Conservation (phyloP, 208 protist species). For the Crithidia expoeki region DNA sequence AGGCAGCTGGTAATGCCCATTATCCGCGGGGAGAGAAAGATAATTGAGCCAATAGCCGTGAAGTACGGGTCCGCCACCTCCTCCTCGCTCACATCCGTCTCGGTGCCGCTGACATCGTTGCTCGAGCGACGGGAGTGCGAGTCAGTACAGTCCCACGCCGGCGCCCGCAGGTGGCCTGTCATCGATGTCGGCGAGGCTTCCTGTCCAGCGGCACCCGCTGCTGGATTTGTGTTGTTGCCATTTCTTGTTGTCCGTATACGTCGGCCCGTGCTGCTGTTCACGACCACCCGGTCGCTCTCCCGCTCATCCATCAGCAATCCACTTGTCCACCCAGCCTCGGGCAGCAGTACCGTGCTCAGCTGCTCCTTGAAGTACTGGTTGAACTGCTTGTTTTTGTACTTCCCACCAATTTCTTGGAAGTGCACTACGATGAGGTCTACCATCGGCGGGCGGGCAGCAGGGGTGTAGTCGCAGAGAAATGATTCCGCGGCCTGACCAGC, state of each 20-base stretch:
- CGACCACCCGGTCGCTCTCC: slow-evolving; percentile 12
- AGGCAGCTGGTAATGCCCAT: slow-evolving; percentile 76
- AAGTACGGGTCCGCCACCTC: slow-evolving; percentile 40
- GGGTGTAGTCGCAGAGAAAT: slow-evolving; percentile 25
- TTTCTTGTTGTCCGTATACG: neutral
- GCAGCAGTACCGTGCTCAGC: slow-evolving; percentile 45
- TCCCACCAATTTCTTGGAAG: slow-evolving; percentile 86
- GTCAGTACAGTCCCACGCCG: slow-evolving; percentile 8
- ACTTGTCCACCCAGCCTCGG: slow-evolving; percentile 77
- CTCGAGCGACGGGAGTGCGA: slow-evolving; percentile 7
- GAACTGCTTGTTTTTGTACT: slow-evolving; percentile 55
- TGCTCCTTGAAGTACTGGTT: slow-evolving; percentile 55
- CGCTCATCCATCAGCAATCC: slow-evolving; percentile 76
- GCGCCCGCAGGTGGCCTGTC: slow-evolving; percentile 1
- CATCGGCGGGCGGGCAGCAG: slow-evolving; percentile 42
- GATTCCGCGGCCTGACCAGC: slow-evolving; percentile 12
- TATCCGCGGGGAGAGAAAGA: slow-evolving; percentile 79
- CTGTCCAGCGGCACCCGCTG: neutral
- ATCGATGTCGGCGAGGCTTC: slow-evolving; percentile 2
- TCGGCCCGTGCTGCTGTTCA: slow-evolving; percentile 19
- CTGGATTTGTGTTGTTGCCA: neutral
- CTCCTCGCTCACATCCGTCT: slow-evolving; percentile 24
- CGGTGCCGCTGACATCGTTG: slow-evolving; percentile 12
- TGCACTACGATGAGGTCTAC: slow-evolving; percentile 86
- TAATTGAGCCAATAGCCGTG: slow-evolving; percentile 69